These are phyloP conservation scores for Leucoagaricus sp. DNA, from an alignment of 1,284 basidiomycete genomes.

Conservation along the genomic window DNA sequence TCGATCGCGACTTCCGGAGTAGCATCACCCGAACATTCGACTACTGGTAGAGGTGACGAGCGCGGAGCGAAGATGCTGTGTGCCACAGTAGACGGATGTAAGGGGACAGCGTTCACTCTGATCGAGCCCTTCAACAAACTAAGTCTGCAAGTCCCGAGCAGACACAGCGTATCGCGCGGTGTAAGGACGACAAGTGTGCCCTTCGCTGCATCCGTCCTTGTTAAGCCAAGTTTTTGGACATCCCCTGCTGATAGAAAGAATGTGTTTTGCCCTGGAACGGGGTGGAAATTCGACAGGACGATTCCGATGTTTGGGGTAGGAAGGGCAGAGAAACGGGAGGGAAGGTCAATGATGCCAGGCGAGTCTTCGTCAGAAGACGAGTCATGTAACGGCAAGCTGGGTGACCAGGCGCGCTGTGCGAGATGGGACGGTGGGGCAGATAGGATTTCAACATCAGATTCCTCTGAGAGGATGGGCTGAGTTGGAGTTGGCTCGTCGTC, in stretches of 20 bases:
- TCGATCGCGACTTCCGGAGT: conserved; percentile 36
- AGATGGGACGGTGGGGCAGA: not conserved
- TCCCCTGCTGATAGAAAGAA: conserved; percentile 46
- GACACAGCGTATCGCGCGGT: conserved; percentile 49
- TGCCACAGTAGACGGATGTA: conserved; percentile 40
- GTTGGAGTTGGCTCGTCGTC: conserved; percentile 32
- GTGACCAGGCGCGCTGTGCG: conserved; percentile 50
- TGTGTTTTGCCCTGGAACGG: conserved; percentile 43
- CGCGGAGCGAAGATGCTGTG: conserved; percentile 65
- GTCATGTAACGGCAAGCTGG: conserved; percentile 48
- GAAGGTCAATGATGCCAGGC: conserved; percentile 20
- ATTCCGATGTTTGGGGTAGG: not conserved
- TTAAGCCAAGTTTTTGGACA: conserved; percentile 27
- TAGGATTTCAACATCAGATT: conserved; percentile 14
- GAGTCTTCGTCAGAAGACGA: conserved; percentile 54
- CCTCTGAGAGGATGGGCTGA: conserved; percentile 16
- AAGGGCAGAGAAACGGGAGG: conserved; percentile 17
- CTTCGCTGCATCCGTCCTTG: conserved; percentile 26
- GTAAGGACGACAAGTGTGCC: conserved; percentile 39
- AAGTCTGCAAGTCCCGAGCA: conserved; percentile 59
- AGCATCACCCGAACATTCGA: conserved; percentile 12
- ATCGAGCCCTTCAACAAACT: conserved; percentile 58
- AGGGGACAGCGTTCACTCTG: conserved; percentile 47
- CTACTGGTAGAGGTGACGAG: conserved; percentile 62
- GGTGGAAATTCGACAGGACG: conserved; percentile 44